Evolutionary conservation across 176 grass and related monocot genomes (phyloP).

Genomic region (Zea mays): DNA sequence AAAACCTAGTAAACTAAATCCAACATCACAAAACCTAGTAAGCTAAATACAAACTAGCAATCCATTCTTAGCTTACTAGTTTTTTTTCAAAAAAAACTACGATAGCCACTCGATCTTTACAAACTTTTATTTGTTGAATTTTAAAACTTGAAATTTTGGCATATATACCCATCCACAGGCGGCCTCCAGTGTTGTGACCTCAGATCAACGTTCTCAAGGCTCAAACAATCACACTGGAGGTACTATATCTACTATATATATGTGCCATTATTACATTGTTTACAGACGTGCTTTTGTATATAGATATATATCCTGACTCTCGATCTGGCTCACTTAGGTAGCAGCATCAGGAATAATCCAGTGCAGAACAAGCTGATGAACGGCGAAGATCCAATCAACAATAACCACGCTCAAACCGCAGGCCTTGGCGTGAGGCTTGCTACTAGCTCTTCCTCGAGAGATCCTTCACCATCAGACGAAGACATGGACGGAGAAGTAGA

Average conservation of each 20-base stretch:
- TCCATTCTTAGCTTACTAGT: neutral
- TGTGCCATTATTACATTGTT: constrained; percentile 2
- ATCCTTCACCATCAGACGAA: constrained; percentile 63
- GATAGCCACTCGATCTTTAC: too few relatives aligned
- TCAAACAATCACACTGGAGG: constrained; percentile 24
- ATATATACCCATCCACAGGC: neutral
- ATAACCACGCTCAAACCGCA: constrained; percentile 34
- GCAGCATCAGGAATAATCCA: neutral
- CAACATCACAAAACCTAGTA: too few relatives aligned
- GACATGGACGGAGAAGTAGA: constrained; percentile 61
- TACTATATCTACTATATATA: constrained; percentile 8
- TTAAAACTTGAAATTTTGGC: neutral
- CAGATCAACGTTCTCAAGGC: constrained; percentile 11
- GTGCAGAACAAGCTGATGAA: constrained; percentile 32
- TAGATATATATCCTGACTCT: neutral
- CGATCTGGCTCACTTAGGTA: neutral
- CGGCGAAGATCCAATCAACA: constrained; percentile 6
- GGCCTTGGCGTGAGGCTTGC: constrained; percentile 38
- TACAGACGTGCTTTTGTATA: too few relatives aligned
- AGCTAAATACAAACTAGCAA: constrained; percentile 2
- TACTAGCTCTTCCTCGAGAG: constrained; percentile 55
- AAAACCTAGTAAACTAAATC: too few relatives aligned
- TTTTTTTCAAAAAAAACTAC: neutral
- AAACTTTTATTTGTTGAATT: too few relatives aligned
- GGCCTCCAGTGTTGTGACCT: constrained; percentile 4